These are phyloP conservation scores for Eleusine coracana DNA, from an alignment of 176 grass and related monocot genomes.

Conservation along the genomic window DNA sequence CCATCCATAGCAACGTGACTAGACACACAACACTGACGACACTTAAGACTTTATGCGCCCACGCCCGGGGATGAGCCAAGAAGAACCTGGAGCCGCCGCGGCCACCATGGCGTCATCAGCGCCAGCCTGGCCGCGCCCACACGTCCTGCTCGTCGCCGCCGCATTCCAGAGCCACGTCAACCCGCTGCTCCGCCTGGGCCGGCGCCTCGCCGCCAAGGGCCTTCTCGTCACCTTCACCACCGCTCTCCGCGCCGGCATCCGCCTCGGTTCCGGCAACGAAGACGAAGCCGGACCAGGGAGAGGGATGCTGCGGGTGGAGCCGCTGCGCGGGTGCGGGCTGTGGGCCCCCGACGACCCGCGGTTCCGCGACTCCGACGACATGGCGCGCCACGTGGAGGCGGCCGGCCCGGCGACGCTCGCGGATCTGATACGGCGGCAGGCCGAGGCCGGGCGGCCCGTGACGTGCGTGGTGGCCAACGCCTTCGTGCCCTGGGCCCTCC, in stretches of 20 bases:
- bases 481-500: constrained; percentile 52
- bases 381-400: constrained; percentile 27
- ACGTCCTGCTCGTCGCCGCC: constrained; percentile 53
- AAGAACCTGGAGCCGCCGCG: not conserved
- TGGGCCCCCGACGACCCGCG: constrained; percentile 32
- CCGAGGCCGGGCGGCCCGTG: constrained; percentile 36
- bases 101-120: constrained; percentile 5
- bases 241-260: constrained; percentile 6
- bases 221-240: constrained; percentile 56
- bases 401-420: constrained; percentile 29
- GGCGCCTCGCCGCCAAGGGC: constrained; percentile 58
- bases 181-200: constrained; percentile 51
- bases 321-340: constrained; percentile 16
- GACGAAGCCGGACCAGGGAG: not conserved
- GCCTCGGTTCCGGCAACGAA: not conserved
- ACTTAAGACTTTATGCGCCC: too few species aligned
- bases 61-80: not conserved
- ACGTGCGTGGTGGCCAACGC: constrained; percentile 55
- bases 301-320: constrained; percentile 45
- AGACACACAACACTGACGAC: not conserved
- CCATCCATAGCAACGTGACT: not conserved
- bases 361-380: not conserved
- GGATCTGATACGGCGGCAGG: constrained; percentile 36
- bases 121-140: constrained; percentile 4
- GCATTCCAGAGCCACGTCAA: constrained; percentile 59